Evolutionary conservation across 192 early-diverging fungal species (phyloP), one percentile per base, ranked within the genome.

Genomic region (Lobulomyces angularis): DNA sequence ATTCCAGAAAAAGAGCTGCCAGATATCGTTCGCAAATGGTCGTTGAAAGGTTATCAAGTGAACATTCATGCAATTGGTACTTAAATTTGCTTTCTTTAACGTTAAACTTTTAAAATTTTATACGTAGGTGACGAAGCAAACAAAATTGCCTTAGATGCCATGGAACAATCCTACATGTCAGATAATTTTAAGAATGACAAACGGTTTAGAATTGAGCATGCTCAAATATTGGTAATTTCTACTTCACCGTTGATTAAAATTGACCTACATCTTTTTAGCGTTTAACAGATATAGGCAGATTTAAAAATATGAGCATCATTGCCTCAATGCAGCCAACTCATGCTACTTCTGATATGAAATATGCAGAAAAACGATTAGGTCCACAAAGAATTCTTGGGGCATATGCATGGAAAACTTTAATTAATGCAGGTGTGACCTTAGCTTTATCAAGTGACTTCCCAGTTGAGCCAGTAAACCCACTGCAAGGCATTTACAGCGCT

Each of bases 251-350:
- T n/a, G n/a, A n/a, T n/a, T n/a, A n/a, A n/a, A n/a, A n/a, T 52
- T 49, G 27, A 23, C 9, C 12, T 39, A 24, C 11, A 23, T 32
- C 21, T 21, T 21, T 24, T 35, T 5, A 20, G 51, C 30, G 47
- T 12, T n/a, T 7, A 8, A 14, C 23, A 62, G 71, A 62, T 40
- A 12, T 34, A 23, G 11, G 41, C 55, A 12, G 74, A 77, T 44
- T 53, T 77, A 62, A 33, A 12, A 19, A 25, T 9, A 37, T 77
- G 3, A 62, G 62, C 1, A 58, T 77, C 3, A 38, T 74, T 5
- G 69, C 74, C 14, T 67, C 62, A 16, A 57, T 77, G 44, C 74
- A 77, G 45, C 74, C 74, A 14, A 62, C 73, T 5, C 69, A 78
- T 35, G 57, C 67, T 8, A 75, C 66, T 6, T 53, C 47, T 40